Evolutionary conservation across 805 yeast genomes (phyloP), one percentile per base, ranked within the genome.

Genomic region (Candida taoyuanica): DNA sequence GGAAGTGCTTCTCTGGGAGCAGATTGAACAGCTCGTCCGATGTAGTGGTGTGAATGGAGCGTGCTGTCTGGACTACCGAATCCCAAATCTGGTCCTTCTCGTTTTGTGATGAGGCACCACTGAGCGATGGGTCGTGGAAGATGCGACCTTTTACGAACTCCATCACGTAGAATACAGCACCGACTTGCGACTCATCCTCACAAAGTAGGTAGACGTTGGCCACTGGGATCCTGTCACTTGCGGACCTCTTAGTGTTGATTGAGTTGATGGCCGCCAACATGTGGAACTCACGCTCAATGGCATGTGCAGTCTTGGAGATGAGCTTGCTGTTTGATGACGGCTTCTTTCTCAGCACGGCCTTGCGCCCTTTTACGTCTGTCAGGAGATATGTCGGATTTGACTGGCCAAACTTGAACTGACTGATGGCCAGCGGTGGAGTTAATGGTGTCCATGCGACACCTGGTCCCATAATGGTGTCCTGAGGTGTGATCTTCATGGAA

Each of bases 331-430:
- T 73, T 3, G 72, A 56, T 7, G 70, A 64, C 1, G 85, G 85
- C 50, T 78, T 78, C 46, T 77, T 64, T 39, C 85, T 60, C 35
- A 78, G 62, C 3, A 77, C 83, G 37, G 65, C 68, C 29, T 63
- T 58, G 20, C 52, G 58, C 1, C 65, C 65, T 5, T 44, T 43
- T 2, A 63, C 52, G 44, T 74, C 79, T 2, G 52, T 57, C 18
- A 76, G 38, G 20, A 73, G 65, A 50, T 76, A 78, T 1, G 82
- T 76, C 11, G 84, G 85, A 50, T 78, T 78, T 2, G 79, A 72
- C 53, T 78, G 85, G 13, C 85, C 85, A 53, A 71, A 75, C 19
- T 67, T 67, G 59, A 78, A 78, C 55, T 78, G 85, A 42, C 67
- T 60, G 30, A 74, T 52, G 44, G 46, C 12, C 58, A 57, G 2